These are phyloP conservation scores for Arachnomyces sp. DNA, from an alignment of 2,329 filamentous ascomycete genomes.

Conservation along the genomic window DNA sequence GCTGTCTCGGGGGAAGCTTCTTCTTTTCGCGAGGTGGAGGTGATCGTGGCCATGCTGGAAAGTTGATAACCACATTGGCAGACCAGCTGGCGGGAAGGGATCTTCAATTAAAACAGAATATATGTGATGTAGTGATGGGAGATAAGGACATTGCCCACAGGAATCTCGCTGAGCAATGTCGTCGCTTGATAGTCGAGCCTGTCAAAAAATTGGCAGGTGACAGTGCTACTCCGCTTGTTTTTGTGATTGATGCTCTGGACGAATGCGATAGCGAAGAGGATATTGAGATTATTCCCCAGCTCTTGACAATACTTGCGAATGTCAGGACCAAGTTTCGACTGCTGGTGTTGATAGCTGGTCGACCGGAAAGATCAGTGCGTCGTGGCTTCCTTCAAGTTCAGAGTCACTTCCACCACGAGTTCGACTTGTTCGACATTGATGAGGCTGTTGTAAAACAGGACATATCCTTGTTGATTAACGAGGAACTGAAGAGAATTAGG, in stretches of 20 bases:
- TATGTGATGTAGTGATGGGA: too few relatives aligned
- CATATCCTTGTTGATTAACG: slow-evolving; percentile 15
- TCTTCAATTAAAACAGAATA: slow-evolving; percentile 5
- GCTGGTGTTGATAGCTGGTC: slow-evolving; percentile 21
- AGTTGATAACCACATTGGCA: slow-evolving; percentile 21
- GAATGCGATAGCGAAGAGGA: slow-evolving; percentile 19
- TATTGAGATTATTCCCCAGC: slow-evolving; percentile 15
- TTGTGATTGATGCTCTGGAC: slow-evolving; percentile 23
- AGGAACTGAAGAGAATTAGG: slow-evolving; percentile 13
- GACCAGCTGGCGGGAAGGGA: slow-evolving; percentile 11
- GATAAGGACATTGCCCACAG: too few relatives aligned
- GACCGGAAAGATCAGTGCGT: slow-evolving; percentile 20
- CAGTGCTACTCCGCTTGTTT: slow-evolving; percentile 2
- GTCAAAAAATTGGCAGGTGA: too few relatives aligned
- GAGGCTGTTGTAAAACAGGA: slow-evolving; percentile 16
- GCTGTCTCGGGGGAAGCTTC: slow-evolving; percentile 21
- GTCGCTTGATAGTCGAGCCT: too few relatives aligned
- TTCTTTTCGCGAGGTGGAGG: slow-evolving; percentile 22
- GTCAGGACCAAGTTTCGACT: slow-evolving; percentile 8
- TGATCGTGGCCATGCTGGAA: slow-evolving; percentile 13
- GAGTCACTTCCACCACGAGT: slow-evolving; percentile 12
- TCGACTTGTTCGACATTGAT: slow-evolving; percentile 19
- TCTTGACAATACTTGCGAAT: slow-evolving; percentile 12
- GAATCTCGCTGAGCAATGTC: too few relatives aligned
- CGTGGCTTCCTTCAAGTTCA: slow-evolving; percentile 16